Evolutionary conservation across 192 early-diverging fungal genomes (phyloP), one percentile per base, ranked within the genome.

Genomic region (Diversispora eburnea): DNA sequence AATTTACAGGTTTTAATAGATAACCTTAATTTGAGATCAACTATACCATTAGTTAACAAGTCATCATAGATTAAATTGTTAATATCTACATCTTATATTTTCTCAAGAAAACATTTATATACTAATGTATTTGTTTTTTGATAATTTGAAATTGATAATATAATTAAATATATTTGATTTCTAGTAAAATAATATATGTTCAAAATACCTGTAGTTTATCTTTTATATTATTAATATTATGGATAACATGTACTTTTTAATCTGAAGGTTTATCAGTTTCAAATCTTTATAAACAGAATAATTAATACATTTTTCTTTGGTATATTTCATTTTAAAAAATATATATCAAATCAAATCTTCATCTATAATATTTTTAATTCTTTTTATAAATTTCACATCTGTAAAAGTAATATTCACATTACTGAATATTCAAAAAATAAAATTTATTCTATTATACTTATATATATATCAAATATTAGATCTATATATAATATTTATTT

Each of bases 341-440:
- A 42, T n/a, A 8, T 64, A 64, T 41, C 62, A 41, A 64, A 64
- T 64, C 0, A 64, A 42, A 42, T 64, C 39, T 2, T 64, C 62
- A 25, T 64, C 62, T 46, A 64, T 64, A 64, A 64, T 42, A 64
- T 42, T 64, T 64, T 64, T 43, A 42, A 64, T 64, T 64, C 62
- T 64, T 64, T 64, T 41, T 3, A 64, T 64, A 64, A 8, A 64
- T 5, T 8, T 64, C 62, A 41, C 1, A 64, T 64, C 62, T 64
- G 39, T 6, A 58, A 64, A 15, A 64, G 9, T 64, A 64, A 64
- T 64, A 58, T 58, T 19, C 3, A 64, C 39, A 10, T 64, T 64
- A 64, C 62, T 64, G 9, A 42, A 43, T n/a, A 64, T 0, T 9
- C 22, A 42, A 64, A 64, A 64, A 64, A 17, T 42, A 64, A 64